Percentiles rank a stretch among this genome's conserved stretches.
Conservation (phyloP, 1,139 yeast genomes). For the Lizanozyma gosingica region DNA sequence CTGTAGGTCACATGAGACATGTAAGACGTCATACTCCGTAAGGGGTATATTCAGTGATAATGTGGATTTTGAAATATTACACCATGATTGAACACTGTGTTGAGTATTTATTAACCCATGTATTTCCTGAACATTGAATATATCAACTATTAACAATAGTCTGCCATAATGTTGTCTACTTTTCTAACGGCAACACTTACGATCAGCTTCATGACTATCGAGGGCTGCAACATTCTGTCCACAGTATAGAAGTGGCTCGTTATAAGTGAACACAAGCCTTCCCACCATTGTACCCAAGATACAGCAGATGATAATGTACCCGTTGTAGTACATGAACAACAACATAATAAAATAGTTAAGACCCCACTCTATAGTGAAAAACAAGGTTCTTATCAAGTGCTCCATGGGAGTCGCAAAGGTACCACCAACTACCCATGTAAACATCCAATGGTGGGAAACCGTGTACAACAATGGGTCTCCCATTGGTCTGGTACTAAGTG, state of each 20-base stretch:
- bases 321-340: constrained; percentile 67
- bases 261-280: constrained; percentile 38
- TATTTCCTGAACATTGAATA: no score
- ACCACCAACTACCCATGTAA: constrained; percentile 10
- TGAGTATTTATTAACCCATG: no score
- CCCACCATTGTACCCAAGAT: constrained; percentile 57
- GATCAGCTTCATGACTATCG: constrained; percentile 14
- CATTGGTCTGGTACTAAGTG: background rate
- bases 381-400: constrained; percentile 38
- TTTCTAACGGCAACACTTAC: constrained; percentile 13
- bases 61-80: no score
- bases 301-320: constrained; percentile 56
- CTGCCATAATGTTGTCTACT: no score
- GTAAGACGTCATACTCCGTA: no score
- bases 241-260: constrained; percentile 24
- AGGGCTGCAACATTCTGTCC: constrained; percentile 13
- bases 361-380: constrained; percentile 55
- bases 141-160: no score
- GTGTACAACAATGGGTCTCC: constrained; percentile 19
- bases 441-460: constrained; percentile 34
- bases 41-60: no score
- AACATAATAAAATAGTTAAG: constrained; percentile 58
- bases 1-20: no score
- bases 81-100: no score
- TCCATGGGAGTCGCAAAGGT: constrained; percentile 34